phyloP scores from a whole-genome alignment of 139 green algal species.

The Picochlorum sp. region DNA sequence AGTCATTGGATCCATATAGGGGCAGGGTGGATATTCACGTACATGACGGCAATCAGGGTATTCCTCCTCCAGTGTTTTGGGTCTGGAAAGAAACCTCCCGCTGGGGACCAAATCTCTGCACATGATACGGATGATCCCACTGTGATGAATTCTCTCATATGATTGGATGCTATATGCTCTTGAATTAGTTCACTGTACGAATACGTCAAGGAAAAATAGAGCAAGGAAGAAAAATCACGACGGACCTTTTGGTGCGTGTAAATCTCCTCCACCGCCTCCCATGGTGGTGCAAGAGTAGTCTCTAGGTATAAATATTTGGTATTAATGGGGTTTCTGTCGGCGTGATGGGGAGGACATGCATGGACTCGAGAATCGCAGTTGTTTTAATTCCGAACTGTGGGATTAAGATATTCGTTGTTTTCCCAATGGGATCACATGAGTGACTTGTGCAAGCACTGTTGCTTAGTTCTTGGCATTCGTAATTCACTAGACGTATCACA shows the following conservation, averaged over 20 bases:
- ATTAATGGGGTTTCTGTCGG: no score
- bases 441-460: no score
- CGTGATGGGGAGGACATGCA: no score
- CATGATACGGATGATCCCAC: neutral
- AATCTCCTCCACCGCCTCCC: constrained; percentile 6
- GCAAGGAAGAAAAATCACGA: neutral
- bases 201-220: no score
- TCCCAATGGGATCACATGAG: no score
- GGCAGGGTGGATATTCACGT: neutral
- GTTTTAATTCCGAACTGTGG: neutral
- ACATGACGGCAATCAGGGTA: constrained; percentile 16
- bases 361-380: neutral
- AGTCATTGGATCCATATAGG: neutral
- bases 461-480: no score
- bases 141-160: no score
- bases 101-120: constrained; percentile 34
- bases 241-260: constrained; percentile 31
- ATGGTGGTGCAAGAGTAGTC: neutral
- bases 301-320: no score
- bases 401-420: no score
- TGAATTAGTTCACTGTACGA: no score
- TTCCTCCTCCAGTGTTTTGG: constrained; percentile 32
- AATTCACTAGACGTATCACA: no score
- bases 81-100: constrained; percentile 33
- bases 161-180: no score